Evolutionary conservation across 495 filamentous ascomycete species (phyloP).

Genomic region (Extremus antarcticus): DNA sequence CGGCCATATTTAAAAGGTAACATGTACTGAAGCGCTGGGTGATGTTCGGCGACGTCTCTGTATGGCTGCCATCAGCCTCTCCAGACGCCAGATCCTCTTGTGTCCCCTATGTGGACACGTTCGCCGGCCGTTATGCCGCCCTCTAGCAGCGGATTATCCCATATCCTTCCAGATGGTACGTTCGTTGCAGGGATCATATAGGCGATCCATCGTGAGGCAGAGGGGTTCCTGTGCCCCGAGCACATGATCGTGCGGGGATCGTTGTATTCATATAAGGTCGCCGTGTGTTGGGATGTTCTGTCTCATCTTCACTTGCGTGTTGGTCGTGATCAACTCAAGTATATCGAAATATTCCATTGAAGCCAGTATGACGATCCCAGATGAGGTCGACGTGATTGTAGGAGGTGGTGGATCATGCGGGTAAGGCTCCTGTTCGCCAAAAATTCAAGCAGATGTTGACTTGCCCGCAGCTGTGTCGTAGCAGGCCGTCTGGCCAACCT

Average conservation of each 20-base stretch:
- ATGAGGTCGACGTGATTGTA: conserved; percentile 78
- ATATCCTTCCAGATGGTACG: background rate
- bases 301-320: background rate
- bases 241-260: background rate
- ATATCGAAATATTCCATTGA: background rate
- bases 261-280: background rate
- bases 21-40: background rate
- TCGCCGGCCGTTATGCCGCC: background rate
- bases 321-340: background rate
- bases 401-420: conserved; percentile 49
- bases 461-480: conserved; percentile 40
- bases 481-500: conserved; percentile 70
- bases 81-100: background rate
- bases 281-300: background rate
- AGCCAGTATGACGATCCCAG: conserved; percentile 27
- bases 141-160: background rate
- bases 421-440: conserved; percentile 4
- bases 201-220: background rate
- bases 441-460: conserved; percentile 43
- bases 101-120: background rate
- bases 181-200: background rate
- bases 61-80: background rate
- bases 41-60: background rate
- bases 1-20: background rate
- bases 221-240: background rate